phyloP scores from a whole-genome alignment of 192 early-diverging fungal genomes.

The Cladochytrium replicatum region DNA sequence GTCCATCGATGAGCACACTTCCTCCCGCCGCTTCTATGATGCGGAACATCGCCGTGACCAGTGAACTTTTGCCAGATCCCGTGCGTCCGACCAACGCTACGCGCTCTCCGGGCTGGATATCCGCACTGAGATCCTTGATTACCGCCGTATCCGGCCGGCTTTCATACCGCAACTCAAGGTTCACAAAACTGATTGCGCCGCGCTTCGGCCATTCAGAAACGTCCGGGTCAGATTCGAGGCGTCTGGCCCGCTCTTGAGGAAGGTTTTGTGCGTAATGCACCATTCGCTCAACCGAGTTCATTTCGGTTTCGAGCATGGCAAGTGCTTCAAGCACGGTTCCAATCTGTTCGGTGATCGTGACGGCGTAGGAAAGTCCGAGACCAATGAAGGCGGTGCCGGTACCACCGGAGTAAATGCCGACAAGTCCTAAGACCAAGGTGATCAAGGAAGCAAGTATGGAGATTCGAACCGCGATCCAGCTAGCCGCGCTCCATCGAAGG shows the following conservation, averaged over 20 bases:
- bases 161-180: slow-evolving; percentile 49
- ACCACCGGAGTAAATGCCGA: no score
- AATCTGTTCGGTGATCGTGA: no score
- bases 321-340: no score
- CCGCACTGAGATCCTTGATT: slow-evolving; percentile 17
- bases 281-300: slow-evolving; percentile 33
- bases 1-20: slow-evolving; percentile 28
- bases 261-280: slow-evolving; percentile 18
- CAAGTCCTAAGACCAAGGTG: no score
- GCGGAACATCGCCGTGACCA: slow-evolving; percentile 57
- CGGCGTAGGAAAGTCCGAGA: no score
- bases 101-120: slow-evolving; percentile 40
- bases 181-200: slow-evolving; percentile 46
- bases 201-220: slow-evolving; percentile 13
- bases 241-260: slow-evolving; percentile 57
- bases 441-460: no score
- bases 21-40: slow-evolving; percentile 50
- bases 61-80: slow-evolving; percentile 67
- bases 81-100: slow-evolving; percentile 53
- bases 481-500: no score
- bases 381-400: no score
- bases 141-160: slow-evolving; percentile 45
- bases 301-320: no score
- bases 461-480: no score
- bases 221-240: slow-evolving; percentile 44